Percentiles rank a stretch among this genome's conserved stretches.
Evolutionary conservation across 2,329 filamentous ascomycete species (phyloP).

Genomic region (Akanthomyces dipterigenus): DNA sequence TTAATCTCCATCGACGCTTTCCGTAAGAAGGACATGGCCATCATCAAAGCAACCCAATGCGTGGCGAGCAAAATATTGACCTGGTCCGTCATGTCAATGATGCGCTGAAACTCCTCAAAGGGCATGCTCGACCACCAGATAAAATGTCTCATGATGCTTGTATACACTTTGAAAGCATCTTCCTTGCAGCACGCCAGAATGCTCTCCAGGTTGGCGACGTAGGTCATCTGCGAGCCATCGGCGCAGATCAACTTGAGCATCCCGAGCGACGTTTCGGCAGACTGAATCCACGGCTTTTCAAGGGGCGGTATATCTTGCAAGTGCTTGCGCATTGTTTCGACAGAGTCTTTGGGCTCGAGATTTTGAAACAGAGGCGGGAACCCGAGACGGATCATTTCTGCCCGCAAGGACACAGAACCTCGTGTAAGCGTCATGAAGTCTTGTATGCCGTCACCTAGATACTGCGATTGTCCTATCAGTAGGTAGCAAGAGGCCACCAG

Average conservation of each 20-base stretch:
- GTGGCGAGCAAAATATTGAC: not conserved
- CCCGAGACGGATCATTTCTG: not conserved
- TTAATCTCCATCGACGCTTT: not conserved
- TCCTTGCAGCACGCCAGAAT: not conserved
- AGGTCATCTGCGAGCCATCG: not conserved
- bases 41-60: constrained; percentile 7
- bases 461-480: constrained; percentile 4
- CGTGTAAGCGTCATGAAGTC: constrained; percentile 4
- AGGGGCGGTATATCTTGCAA: not conserved
- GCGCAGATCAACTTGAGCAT: not conserved
- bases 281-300: not conserved
- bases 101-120: constrained; percentile 1
- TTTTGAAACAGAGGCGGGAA: constrained; percentile 2
- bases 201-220: not conserved
- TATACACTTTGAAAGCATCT: constrained; percentile 1
- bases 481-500: constrained; percentile 1
- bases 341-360: not conserved
- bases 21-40: not conserved
- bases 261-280: not conserved
- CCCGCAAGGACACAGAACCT: not conserved
- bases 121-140: not conserved
- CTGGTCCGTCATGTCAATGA: not conserved
- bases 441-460: not conserved
- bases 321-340: constrained; percentile 4
- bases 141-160: not conserved